Percentiles rank a stretch among this genome's conserved stretches.
Conservation (phyloP, 345 rosid genomes). For the Brassica carinata region DNA sequence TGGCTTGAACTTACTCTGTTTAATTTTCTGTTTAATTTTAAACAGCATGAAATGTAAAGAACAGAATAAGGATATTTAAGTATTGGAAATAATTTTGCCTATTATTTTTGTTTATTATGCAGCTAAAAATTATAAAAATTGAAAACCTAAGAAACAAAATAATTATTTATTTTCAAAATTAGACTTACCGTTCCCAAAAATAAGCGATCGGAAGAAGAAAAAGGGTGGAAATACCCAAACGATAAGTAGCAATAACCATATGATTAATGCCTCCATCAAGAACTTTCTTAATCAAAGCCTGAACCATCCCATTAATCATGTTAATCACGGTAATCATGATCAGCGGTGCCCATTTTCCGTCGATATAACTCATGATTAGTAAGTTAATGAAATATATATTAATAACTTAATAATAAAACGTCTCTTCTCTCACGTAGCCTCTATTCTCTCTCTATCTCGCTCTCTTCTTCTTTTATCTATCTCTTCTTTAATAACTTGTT, state of each 20-base stretch:
- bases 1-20: neutral
- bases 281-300: slow-evolving; percentile 59
- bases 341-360: slow-evolving; percentile 53
- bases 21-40: neutral
- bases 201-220: slow-evolving; percentile 60
- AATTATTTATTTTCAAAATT: neutral
- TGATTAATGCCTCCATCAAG: slow-evolving; percentile 60
- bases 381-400: neutral
- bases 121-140: neutral
- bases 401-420: neutral
- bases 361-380: slow-evolving; percentile 31
- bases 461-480: neutral
- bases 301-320: slow-evolving; percentile 45
- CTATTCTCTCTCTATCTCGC: neutral
- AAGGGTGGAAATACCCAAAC: slow-evolving; percentile 51
- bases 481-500: neutral
- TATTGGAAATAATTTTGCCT: neutral
- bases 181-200: slow-evolving; percentile 57
- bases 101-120: neutral
- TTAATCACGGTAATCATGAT: slow-evolving; percentile 39
- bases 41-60: neutral
- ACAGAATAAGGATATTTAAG: neutral
- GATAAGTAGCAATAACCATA: slow-evolving; percentile 60
- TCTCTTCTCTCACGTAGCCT: slow-evolving; percentile 1
- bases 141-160: neutral